Base-by-base conservation (phyloP, 2,329 filamentous ascomycete species). In the Lasiodiplodia theobromae region DNA sequence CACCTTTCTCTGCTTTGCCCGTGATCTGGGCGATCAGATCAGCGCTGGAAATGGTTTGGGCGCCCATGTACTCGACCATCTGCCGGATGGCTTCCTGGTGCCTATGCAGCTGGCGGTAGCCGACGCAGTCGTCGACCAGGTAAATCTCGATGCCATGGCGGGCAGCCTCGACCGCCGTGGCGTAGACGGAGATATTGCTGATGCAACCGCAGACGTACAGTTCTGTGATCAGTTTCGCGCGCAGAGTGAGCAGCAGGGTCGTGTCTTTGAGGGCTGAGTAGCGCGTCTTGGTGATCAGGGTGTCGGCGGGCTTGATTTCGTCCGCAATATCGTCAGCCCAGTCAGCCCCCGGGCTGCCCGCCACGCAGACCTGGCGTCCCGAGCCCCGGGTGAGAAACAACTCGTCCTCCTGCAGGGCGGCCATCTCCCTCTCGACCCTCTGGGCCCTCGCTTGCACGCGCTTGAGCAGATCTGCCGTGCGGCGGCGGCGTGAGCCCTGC, bases 91-190 rank as follows among this genome's bases (percentile, higher is more conserved):
- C 91, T 71, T 88, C 84, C 54, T 87, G 83, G 73, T 97, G 93
- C 53, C 93, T 88, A 21, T 83, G 79, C 69, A 89, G 87, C 73
- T 85, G 89, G 57, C 92, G 88, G 75, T 91, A 97, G 12, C 94
- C 94, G 67, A 97, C 88, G 78, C 94, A 97, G 77, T 98, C 94
- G 65, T 96, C 90, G 49, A 98, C 83, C 14, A 98, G 83, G 5
- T 92, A 96, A 74, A 97, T 93, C n/a, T 88, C 85, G 74, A 97
- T 89, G 4, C 94, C 96, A 78, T 97, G 92, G 23, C 91, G 88
- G 1, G 93, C 94, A 12, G 95, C 96, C 76, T 97, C 96, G 71
- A 97, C 85, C 3, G 94, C 94, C 0, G 95, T 97, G 8, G 96
- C 95, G 76, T 96, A 94, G 57, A 98, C 90, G 38, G 94, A 94